Base-by-base conservation (phyloP, 441 rosid genomes). In the Brassica balearica region DNA sequence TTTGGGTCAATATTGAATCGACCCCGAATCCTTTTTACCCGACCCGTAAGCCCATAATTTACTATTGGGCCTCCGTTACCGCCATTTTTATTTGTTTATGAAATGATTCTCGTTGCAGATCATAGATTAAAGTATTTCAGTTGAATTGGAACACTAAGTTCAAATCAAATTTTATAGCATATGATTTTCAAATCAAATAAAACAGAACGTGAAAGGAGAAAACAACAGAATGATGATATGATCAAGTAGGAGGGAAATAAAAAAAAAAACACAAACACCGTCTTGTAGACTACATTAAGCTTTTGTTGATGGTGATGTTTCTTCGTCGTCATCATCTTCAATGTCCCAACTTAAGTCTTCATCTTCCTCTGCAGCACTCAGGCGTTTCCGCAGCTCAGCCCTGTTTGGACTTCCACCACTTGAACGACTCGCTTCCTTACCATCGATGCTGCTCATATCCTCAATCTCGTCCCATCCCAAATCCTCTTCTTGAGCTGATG, bases 391-490 rank as follows among this genome's bases (percentile, higher is more conserved):
- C 78, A 93, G 80, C 43, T 90, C 92, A 43, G 77, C 92, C 76
- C 86, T 83, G 64, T 86, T 85, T 14, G 90, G 84, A 82, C 89
- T 88, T 36, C 87, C 93, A 65, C 74, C 93, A 65, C 74, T 71
- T 2, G 80, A 78, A 34, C 76, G 80, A 8, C 64, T 81, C 20
- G 53, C 78, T 81, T 81, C 95, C 87, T 90, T 91, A 59, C 84
- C 91, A 66, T 93, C 97, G 29, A 91, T 89, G 84, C 93, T 78
- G 83, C 93, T 92, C 69, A 93, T 86, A 84, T 92, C 99, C 85
- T 92, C 98, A 66, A 95, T 92, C 87, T 95, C 99, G 75, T 93
- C 99, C 99, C 99, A 95, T 32, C 89, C 99, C 65, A 93, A 87
- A 69, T 91, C 98, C 69, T 89, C 97, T 81, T 93, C 99, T 78